Percentiles rank a stretch among this genome's conserved stretches.
Conservation (phyloP, 257 asterid genomes). For the Rhazya stricta region DNA sequence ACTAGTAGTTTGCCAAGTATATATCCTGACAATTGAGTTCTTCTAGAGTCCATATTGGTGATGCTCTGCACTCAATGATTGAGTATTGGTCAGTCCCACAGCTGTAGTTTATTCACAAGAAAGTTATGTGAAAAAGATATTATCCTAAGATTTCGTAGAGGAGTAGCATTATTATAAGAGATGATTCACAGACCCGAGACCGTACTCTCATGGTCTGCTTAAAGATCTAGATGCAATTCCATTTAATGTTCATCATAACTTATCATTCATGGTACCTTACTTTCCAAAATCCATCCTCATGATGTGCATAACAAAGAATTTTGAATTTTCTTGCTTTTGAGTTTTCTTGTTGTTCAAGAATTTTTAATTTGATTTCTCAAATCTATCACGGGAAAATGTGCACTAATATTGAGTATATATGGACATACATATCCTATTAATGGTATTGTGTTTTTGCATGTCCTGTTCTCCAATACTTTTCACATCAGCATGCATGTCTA, state of each 20-base stretch:
- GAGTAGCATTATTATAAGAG: not conserved
- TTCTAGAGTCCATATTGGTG: not conserved
- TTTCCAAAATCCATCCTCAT: not conserved
- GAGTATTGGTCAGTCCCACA: not conserved
- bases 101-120: not conserved
- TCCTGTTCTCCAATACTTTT: not conserved
- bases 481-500: not conserved
- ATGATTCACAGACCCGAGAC: not conserved
- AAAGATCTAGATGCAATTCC: not conserved
- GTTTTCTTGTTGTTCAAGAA: constrained; percentile 4
- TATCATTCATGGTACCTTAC: not conserved
- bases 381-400: not conserved
- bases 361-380: not conserved
- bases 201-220: not conserved
- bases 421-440: not conserved
- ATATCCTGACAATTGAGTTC: not conserved
- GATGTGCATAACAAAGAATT: not conserved
- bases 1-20: not conserved
- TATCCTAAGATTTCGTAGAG: not conserved
- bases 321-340: not conserved
- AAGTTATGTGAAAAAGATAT: not conserved
- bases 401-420: not conserved
- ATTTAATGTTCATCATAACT: not conserved
- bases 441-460: not conserved
- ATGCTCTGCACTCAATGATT: not conserved